Conservation (phyloP, 2,329 filamentous ascomycete species). For the Phyllosticta ampelicida region DNA sequence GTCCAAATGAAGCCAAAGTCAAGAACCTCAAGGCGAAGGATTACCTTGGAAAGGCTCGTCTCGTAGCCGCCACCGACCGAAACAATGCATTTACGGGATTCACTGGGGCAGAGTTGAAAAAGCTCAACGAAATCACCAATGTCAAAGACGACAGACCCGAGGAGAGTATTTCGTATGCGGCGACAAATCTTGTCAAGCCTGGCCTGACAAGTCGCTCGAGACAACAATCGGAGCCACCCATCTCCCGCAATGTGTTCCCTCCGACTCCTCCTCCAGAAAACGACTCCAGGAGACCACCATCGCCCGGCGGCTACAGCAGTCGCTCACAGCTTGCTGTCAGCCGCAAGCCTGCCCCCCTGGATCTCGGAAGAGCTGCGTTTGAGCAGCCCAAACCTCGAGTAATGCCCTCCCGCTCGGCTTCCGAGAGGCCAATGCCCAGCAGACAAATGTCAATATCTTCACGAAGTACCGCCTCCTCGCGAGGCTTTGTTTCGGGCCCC, state of each 20-base stretch:
- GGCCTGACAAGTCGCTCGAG: slow-evolving; percentile 63
- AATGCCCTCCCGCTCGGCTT: slow-evolving; percentile 31
- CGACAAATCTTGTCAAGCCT: slow-evolving; percentile 84
- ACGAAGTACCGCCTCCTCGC: slow-evolving; percentile 12
- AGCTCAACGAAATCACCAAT: slow-evolving; percentile 40
- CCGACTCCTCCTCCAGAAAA: slow-evolving; percentile 96
- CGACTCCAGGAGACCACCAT: slow-evolving; percentile 44
- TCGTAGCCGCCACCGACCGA: slow-evolving; percentile 79
- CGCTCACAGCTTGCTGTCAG: slow-evolving; percentile 40
- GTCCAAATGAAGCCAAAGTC: slow-evolving; percentile 94
- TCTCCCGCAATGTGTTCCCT: slow-evolving; percentile 74
- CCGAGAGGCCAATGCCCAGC: slow-evolving; percentile 31
- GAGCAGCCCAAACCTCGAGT: slow-evolving; percentile 29
- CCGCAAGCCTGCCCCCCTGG: slow-evolving; percentile 38
- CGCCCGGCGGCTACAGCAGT: neutral
- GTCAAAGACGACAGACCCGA: slow-evolving; percentile 68
- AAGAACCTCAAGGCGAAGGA: slow-evolving; percentile 97
- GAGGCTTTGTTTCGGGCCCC: neutral
- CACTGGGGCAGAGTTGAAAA: slow-evolving; percentile 68
- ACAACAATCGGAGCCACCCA: slow-evolving; percentile 76
- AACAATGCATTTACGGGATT: slow-evolving; percentile 75
- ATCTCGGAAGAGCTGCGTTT: slow-evolving; percentile 39
- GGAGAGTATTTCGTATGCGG: slow-evolving; percentile 82
- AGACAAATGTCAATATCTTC: slow-evolving; percentile 23
- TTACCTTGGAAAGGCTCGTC: slow-evolving; percentile 88